A percentile compares a stretch with the other conserved stretches of the same genome.
Conservation (phyloP, 345 rosid genomes). For the Pistacia integerrima region DNA sequence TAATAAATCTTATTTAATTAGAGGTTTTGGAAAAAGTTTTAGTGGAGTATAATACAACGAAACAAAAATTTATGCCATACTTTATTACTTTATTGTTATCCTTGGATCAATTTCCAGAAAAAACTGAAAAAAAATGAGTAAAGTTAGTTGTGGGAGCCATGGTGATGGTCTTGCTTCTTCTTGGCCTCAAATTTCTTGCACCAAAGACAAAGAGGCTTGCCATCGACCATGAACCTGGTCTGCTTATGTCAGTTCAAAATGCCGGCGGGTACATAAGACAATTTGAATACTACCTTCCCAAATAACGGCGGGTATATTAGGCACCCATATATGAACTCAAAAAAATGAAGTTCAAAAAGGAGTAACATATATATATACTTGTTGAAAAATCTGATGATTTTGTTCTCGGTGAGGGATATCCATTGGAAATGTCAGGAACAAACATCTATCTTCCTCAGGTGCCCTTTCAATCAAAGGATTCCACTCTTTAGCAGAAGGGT, state of each 20-base stretch:
- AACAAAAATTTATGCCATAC: no score
- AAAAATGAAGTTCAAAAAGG: no score
- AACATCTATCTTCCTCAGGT: constrained; percentile 29
- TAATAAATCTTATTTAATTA: no score
- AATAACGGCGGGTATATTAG: constrained; percentile 29
- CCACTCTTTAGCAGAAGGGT: constrained; percentile 39
- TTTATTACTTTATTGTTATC: no score
- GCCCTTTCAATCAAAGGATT: constrained; percentile 13
- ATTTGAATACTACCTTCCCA: constrained; percentile 37
- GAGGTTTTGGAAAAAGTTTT: no score
- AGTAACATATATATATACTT: no score
- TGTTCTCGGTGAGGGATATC: constrained; percentile 32
- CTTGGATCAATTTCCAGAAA: not conserved
- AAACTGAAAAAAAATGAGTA: not conserved
- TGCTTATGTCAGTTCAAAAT: constrained; percentile 20
- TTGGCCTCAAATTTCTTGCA: constrained; percentile 35
- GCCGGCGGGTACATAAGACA: constrained; percentile 15
- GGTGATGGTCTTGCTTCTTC: not conserved
- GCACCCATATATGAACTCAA: no score
- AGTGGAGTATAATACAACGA: no score
- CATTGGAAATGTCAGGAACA: constrained; percentile 44
- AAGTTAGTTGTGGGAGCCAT: not conserved
- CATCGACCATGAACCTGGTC: constrained; percentile 29
- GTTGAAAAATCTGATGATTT: constrained; percentile 31
- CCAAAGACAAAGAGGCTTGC: constrained; percentile 42